Conservation (phyloP, 1,284 basidiomycete species). For the Schizopora paradoxa region DNA sequence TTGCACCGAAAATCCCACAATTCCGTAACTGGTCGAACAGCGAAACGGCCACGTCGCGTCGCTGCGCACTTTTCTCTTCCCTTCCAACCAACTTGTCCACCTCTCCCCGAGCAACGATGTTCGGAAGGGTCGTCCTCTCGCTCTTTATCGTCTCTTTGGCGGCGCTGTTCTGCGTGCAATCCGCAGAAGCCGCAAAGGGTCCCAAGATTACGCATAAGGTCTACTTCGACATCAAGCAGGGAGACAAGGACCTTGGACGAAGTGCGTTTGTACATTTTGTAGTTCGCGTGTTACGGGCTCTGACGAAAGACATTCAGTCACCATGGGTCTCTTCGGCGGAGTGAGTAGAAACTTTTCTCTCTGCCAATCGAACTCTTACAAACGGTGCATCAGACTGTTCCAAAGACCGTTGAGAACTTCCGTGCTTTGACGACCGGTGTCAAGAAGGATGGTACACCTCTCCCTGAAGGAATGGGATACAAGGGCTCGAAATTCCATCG, state of each 20-base stretch:
- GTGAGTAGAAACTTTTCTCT: conserved; percentile 27
- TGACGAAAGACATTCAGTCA: conserved; percentile 42
- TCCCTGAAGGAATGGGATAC: conserved; percentile 68
- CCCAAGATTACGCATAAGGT: conserved; percentile 89
- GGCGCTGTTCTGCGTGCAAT: conserved; percentile 63
- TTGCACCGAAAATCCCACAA: too few relatives aligned
- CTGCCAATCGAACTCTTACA: conserved; percentile 15
- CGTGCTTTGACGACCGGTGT: conserved; percentile 66
- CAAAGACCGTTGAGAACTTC: conserved; percentile 71
- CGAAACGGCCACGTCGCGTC: conserved; percentile 16
- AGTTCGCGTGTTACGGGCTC: conserved; percentile 5
- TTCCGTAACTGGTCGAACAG: too few relatives aligned
- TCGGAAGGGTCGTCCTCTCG: conserved; percentile 41
- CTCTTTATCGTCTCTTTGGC: conserved; percentile 60
- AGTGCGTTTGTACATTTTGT: conserved; percentile 43
- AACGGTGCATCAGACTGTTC: conserved; percentile 59
- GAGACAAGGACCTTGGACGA: conserved; percentile 76
- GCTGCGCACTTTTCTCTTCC: conserved; percentile 3
- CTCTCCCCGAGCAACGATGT: conserved; percentile 11
- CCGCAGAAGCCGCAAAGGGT: conserved; percentile 68
- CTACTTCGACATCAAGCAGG: conserved; percentile 92
- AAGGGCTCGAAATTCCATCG: conserved; percentile 68
- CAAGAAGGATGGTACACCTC: conserved; percentile 70
- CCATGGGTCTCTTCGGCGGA: conserved; percentile 83
- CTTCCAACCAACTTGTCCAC: not conserved